A percentile compares a stretch with the other conserved stretches of the same genome.
These are phyloP conservation scores for Spinacia oleracea DNA, from an alignment of 179 eudicot species.

Conservation along the genomic window DNA sequence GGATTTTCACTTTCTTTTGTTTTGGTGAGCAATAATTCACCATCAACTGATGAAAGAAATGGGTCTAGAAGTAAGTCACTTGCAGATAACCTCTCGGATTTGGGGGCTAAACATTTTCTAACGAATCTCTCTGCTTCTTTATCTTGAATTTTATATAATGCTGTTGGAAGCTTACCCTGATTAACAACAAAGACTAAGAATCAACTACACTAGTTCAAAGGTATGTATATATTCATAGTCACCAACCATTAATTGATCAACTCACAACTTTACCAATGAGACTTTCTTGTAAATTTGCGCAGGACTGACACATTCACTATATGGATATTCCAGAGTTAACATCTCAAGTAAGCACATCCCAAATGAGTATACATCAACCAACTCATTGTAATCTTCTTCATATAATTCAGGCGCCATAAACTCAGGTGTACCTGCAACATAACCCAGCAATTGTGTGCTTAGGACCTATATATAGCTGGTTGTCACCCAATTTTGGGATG, in stretches of 20 bases:
- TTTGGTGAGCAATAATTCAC: not conserved
- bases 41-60: constrained; percentile 44
- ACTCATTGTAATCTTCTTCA: constrained; percentile 59
- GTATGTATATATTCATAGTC: not conserved
- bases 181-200: not conserved
- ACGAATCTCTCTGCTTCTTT: constrained; percentile 49
- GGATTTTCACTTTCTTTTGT: constrained; percentile 25
- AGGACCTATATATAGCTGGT: not conserved
- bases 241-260: constrained; percentile 1
- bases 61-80: constrained; percentile 57
- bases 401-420: constrained; percentile 71
- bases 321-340: constrained; percentile 64
- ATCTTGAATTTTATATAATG: constrained; percentile 44
- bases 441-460: not conserved
- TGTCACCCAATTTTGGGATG: no score
- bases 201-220: not conserved
- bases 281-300: constrained; percentile 78
- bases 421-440: constrained; percentile 54
- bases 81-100: constrained; percentile 58
- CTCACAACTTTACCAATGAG: constrained; percentile 39
- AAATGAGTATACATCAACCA: constrained; percentile 64
- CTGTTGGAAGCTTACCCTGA: constrained; percentile 62
- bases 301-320: constrained; percentile 61
- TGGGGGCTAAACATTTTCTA: constrained; percentile 52
- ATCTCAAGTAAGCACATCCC: constrained; percentile 66